Conservation (phyloP, 1,284 basidiomycete genomes). For the Ceratobasidium theobromae region DNA sequence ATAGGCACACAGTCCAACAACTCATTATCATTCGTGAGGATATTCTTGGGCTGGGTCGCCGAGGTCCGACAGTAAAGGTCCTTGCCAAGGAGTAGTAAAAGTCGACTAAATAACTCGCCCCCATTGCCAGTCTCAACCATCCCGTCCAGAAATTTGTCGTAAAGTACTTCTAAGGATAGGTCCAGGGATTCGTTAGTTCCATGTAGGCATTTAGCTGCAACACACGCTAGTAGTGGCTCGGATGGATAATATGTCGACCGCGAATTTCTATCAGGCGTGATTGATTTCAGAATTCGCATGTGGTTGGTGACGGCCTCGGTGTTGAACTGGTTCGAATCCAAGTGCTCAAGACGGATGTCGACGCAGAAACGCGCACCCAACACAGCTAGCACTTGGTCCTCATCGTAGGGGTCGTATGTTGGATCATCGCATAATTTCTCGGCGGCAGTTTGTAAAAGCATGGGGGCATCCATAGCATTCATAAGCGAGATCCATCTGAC, state of each 20-base stretch:
- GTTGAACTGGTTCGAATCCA: not conserved
- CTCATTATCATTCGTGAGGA: not conserved
- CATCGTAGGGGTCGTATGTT: not conserved
- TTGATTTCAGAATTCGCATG: not conserved
- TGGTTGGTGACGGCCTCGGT: not conserved
- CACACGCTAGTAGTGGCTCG: too few species aligned
- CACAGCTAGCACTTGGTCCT: not conserved
- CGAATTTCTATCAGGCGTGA: not conserved
- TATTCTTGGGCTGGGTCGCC: not conserved
- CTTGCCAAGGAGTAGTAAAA: not conserved
- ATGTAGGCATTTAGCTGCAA: not conserved
- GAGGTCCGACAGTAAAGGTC: not conserved
- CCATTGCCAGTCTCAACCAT: not conserved
- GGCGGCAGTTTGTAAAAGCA: not conserved
- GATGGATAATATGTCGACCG: not conserved
- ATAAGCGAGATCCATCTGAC: not conserved
- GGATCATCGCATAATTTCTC: not conserved
- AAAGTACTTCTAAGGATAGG: not conserved
- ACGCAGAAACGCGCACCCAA: conserved; percentile 1
- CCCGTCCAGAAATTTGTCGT: not conserved
- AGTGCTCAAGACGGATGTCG: not conserved
- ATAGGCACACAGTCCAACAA: not conserved
- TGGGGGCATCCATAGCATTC: not conserved
- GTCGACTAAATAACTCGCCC: not conserved
- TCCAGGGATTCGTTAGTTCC: not conserved